Conservation (phyloP, 805 yeast species). For the Citeromyces nyonsensis region DNA sequence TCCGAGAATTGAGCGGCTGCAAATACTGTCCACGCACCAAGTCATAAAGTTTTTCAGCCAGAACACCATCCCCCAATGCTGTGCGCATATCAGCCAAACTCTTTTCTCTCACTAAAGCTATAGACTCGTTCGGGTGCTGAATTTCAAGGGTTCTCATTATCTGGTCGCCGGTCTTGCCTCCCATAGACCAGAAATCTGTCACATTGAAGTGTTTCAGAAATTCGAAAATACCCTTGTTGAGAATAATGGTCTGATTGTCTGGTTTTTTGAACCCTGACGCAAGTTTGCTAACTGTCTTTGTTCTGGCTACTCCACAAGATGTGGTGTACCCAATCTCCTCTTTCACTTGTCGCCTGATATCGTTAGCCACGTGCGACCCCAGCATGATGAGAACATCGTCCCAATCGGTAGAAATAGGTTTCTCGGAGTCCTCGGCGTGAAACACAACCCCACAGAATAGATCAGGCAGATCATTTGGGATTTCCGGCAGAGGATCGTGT, state of each 20-base stretch:
- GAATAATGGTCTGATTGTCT: constrained; percentile 65
- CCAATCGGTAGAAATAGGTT: constrained; percentile 36
- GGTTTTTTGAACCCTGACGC: constrained; percentile 84
- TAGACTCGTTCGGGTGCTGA: constrained; percentile 24
- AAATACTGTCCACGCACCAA: constrained; percentile 49
- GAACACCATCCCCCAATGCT: constrained; percentile 19
- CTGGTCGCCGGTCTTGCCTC: constrained; percentile 72
- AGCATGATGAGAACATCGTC: constrained; percentile 60
- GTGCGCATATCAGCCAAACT: constrained; percentile 18
- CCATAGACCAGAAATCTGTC: constrained; percentile 77
- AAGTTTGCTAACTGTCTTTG: constrained; percentile 68
- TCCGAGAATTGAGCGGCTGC: constrained; percentile 39
- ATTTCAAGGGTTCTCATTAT: constrained; percentile 32
- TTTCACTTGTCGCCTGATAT: constrained; percentile 36
- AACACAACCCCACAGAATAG: constrained; percentile 11
- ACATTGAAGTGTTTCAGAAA: constrained; percentile 48
- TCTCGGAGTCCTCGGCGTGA: constrained; percentile 1
- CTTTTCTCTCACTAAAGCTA: constrained; percentile 36
- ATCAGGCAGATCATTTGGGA: constrained; percentile 21
- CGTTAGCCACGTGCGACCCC: constrained; percentile 44
- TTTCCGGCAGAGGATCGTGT: constrained; percentile 15
- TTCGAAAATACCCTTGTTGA: constrained; percentile 24
- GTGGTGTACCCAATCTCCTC: constrained; percentile 63
- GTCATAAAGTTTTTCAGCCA: constrained; percentile 40
- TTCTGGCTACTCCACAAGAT: constrained; percentile 74